Conservation (phyloP, 768 basidiomycete species). For the Porpolomopsis calyptriformis region DNA sequence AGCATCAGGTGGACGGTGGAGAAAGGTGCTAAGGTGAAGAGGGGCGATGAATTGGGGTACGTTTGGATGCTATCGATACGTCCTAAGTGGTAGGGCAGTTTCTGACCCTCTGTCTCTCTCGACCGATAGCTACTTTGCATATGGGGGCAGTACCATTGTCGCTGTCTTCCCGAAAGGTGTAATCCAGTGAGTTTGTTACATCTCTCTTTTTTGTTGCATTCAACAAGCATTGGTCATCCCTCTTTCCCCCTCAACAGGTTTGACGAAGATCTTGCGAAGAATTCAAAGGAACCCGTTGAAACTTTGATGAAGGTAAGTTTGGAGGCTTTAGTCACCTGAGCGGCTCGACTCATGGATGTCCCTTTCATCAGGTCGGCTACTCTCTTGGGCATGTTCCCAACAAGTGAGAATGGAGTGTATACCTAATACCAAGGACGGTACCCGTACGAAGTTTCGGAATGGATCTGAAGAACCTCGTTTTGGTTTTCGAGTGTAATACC, state of each 20-base stretch:
- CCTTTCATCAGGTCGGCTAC: constrained; percentile 21
- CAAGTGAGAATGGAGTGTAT: too few relatives aligned
- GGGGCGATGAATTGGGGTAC: constrained; percentile 55
- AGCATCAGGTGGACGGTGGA: constrained; percentile 55
- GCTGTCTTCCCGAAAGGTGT: constrained; percentile 45
- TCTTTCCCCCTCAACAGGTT: constrained; percentile 26
- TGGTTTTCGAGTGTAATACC: too few relatives aligned
- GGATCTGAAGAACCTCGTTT: too few relatives aligned
- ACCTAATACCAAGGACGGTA: too few relatives aligned
- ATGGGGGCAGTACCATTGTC: constrained; percentile 70
- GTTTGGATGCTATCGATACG: constrained; percentile 3
- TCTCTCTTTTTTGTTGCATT: neutral
- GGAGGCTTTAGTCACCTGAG: neutral
- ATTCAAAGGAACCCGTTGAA: constrained; percentile 49
- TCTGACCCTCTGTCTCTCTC: neutral
- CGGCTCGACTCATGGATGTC: neutral
- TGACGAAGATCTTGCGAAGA: constrained; percentile 49
- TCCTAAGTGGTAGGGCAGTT: neutral
- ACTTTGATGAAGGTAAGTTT: constrained; percentile 48
- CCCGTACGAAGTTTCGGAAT: too few relatives aligned
- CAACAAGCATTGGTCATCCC: too few relatives aligned
- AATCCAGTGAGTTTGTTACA: constrained; percentile 27
- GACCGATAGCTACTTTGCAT: constrained; percentile 41
- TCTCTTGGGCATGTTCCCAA: constrained; percentile 20
- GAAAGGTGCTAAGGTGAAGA: constrained; percentile 34